phyloP scores from a whole-genome alignment of 805 yeast species.

The Candida multigemmis region DNA sequence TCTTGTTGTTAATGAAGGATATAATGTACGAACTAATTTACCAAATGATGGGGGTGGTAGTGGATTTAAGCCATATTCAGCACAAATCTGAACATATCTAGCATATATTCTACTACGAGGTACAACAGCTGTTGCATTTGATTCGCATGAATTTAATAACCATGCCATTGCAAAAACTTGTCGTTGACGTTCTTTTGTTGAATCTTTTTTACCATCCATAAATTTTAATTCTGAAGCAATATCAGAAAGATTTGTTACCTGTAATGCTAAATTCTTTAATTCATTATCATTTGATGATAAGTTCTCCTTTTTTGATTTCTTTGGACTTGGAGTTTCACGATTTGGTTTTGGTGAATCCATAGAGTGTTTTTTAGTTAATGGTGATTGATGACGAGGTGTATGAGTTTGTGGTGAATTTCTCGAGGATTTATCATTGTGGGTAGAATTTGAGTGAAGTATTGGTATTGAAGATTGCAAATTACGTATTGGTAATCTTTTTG shows the following conservation, averaged over 20 bases:
- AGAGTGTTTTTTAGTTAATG: slow-evolving; percentile 29
- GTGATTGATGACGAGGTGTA: slow-evolving; percentile 18
- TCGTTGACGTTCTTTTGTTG: slow-evolving; percentile 45
- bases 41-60: slow-evolving; percentile 75
- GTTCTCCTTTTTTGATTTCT: not conserved
- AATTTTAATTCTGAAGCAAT: slow-evolving; percentile 4
- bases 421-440: slow-evolving; percentile 1
- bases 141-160: slow-evolving; percentile 62
- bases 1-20: slow-evolving; percentile 63
- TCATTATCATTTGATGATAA: slow-evolving; percentile 3
- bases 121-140: slow-evolving; percentile 29
- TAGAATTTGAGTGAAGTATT: not conserved
- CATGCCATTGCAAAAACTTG: slow-evolving; percentile 81
- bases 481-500: slow-evolving; percentile 1
- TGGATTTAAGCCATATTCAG: slow-evolving; percentile 39
- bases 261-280: slow-evolving; percentile 5
- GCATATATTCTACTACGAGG: slow-evolving; percentile 36
- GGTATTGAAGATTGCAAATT: not conserved
- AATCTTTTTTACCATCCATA: slow-evolving; percentile 4
- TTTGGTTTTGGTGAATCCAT: no score
- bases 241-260: slow-evolving; percentile 28
- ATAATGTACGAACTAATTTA: slow-evolving; percentile 54
- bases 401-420: slow-evolving; percentile 14
- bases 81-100: slow-evolving; percentile 30
- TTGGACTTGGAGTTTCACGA: not conserved